Percentiles rank a stretch among this genome's conserved stretches.
Evolutionary conservation across 2,329 filamentous ascomycete species (phyloP).

Genomic region (Incumbomyces lentus): DNA sequence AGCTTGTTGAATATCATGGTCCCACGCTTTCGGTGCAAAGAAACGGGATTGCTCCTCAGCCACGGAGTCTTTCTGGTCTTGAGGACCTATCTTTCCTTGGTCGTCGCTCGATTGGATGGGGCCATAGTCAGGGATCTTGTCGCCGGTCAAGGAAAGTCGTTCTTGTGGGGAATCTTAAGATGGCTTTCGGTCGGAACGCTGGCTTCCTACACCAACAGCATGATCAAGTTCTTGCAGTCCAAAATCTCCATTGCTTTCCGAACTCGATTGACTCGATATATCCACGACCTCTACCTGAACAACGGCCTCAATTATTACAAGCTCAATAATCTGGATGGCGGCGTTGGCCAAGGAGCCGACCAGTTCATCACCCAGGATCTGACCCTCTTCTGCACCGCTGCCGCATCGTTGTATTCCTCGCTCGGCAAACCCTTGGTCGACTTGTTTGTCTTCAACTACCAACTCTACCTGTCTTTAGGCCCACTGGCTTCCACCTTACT

Average conservation of each 20-base stretch:
- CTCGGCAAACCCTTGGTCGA: constrained; percentile 98
- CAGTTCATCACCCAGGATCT: constrained; percentile 97
- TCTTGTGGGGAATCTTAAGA: constrained; percentile 80
- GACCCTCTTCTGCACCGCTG: constrained; percentile 86
- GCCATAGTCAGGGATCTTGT: constrained; percentile 94
- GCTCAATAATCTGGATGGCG: constrained; percentile 81
- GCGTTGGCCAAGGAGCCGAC: constrained; percentile 81
- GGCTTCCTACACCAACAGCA: constrained; percentile 94
- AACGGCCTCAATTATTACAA: constrained; percentile 96
- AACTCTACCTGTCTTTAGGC: constrained; percentile 83
- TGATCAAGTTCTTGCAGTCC: constrained; percentile 96
- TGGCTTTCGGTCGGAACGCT: constrained; percentile 92
- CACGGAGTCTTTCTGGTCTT: constrained; percentile 85
- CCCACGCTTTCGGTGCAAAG: constrained; percentile 88
- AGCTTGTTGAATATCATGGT: constrained; percentile 97
- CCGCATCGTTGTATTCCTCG: constrained; percentile 87
- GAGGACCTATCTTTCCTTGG: constrained; percentile 82
- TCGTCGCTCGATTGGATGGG: constrained; percentile 86
- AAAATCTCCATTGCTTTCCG: constrained; percentile 98
- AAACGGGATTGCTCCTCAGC: constrained; percentile 78
- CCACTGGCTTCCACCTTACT: constrained; percentile 78
- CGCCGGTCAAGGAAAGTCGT: constrained; percentile 81
- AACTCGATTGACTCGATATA: constrained; percentile 86
- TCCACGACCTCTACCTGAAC: constrained; percentile 93
- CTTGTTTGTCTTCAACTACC: constrained; percentile 94